Percentiles rank a stretch among this genome's conserved stretches.
Evolutionary conservation across 2,329 filamentous ascomycete species (phyloP).

Genomic region (Cordyceps fumosorosea): DNA sequence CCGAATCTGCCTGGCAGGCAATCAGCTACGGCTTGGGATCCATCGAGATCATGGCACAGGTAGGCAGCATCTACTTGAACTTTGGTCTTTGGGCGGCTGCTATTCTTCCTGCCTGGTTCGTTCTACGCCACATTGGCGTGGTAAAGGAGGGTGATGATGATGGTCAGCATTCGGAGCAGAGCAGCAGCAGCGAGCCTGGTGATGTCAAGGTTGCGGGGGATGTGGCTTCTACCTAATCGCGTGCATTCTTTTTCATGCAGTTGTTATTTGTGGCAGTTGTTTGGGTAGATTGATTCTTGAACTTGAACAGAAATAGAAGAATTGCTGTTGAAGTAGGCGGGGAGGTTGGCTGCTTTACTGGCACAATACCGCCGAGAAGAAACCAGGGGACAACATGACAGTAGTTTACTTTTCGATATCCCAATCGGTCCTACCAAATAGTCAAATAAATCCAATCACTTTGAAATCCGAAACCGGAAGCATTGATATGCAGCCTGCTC

Average conservation of each 20-base stretch:
- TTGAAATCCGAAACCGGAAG: not conserved
- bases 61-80: constrained; percentile 64
- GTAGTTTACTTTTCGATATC: no score
- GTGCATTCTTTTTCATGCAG: not conserved
- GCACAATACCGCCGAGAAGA: no score
- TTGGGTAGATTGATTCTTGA: not conserved
- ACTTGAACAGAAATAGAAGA: not conserved
- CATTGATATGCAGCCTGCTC: not conserved
- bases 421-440: not conserved
- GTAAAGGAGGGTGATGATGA: not conserved
- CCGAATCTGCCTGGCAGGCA: constrained; percentile 67
- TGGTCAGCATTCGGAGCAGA: not conserved
- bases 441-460: no score
- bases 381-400: no score
- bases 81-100: constrained; percentile 62
- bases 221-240: no score
- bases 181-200: not conserved
- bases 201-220: not conserved
- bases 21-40: constrained; percentile 64
- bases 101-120: constrained; percentile 59
- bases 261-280: not conserved
- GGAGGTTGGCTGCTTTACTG: no score
- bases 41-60: constrained; percentile 53
- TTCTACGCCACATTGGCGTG: constrained; percentile 50
- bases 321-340: not conserved